Percentiles rank a stretch among this genome's conserved stretches.
Conservation (phyloP, 768 basidiomycete species). For the Rhizopogon vesiculosus region DNA sequence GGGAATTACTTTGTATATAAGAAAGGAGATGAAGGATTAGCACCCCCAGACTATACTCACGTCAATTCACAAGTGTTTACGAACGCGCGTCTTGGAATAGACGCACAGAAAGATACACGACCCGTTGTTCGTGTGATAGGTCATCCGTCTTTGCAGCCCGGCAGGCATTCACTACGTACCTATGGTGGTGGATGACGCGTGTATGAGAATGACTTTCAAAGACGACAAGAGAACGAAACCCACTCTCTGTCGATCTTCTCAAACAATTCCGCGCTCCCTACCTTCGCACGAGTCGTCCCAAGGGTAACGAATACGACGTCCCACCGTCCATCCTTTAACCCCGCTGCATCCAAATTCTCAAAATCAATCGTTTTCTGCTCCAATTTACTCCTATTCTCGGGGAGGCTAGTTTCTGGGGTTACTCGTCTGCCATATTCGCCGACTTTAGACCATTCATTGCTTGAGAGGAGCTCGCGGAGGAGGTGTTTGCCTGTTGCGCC, state of each 20-base stretch:
- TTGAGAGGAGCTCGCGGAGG: constrained; percentile 57
- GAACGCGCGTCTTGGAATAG: not conserved
- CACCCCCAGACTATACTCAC: constrained; percentile 37
- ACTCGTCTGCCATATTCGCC: constrained; percentile 68
- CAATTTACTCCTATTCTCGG: constrained; percentile 46
- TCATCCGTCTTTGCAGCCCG: constrained; percentile 53
- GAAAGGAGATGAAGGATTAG: constrained; percentile 44
- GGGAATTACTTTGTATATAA: constrained; percentile 43
- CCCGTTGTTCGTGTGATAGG: constrained; percentile 42
- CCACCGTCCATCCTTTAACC: constrained; percentile 54
- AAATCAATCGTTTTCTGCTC: constrained; percentile 66
- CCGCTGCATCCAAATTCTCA: constrained; percentile 53
- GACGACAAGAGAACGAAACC: constrained; percentile 15
- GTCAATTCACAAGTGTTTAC: not conserved
- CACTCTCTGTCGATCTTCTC: constrained; percentile 78
- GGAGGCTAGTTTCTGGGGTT: constrained; percentile 39
- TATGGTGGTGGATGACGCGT: constrained; percentile 14
- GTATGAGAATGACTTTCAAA: not conserved
- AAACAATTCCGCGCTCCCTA: constrained; percentile 62
- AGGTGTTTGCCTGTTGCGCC: constrained; percentile 63
- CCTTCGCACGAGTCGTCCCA: constrained; percentile 58
- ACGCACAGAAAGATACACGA: constrained; percentile 69
- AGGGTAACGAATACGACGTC: constrained; percentile 76
- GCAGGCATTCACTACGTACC: constrained; percentile 75
- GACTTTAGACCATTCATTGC: constrained; percentile 50